Base-by-base conservation (phyloP, 106 monocot species). In the Dioscorea dumetorum region DNA sequence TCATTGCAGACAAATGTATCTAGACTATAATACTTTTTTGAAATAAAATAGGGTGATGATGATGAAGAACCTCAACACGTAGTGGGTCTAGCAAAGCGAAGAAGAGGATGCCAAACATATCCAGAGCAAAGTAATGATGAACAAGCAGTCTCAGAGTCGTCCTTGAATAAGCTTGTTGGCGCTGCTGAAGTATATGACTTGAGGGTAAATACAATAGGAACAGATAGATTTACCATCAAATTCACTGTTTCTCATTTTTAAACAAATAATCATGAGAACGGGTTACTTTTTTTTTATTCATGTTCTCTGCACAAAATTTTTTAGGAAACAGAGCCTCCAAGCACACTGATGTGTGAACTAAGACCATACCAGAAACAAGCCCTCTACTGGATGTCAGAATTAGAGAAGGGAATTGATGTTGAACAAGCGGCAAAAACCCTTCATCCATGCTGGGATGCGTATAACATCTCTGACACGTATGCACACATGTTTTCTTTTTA, bases 381-480 rank as follows among this genome's bases (percentile, higher is more conserved):
- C 18, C 83, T 91, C 15, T 62, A 83, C 48, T 95, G 94, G 91
- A 95, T 95, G 94, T 79, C 85, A 22, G 79, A 80, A 73, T 53
- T 85, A 67, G 94, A 95, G 78, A 83, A 87, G 50, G 94, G 94
- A 53, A 52, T 74, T 64, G 79, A 90, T 71, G 77, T 68, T 28
- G 82, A 87, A 65, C 33, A 82, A 72, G 82, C 80, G 57, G 63
- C 72, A 49, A 88, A 81, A 68, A 79, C 88, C 33, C 83, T 91
- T 67, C 87, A 95, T 85, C 94, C 94, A 56, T 95, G 85, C 70
- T 91, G 91, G 90, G 80, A 72, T 51, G 87, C 84, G 50, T 95
- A 95, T 73, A 76, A 75, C 24, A 72, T 95, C 68, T 60, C 56
- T 60, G 94, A 94, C 52, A 78, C 68, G 94, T 94, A 87, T 71